Evolutionary conservation across 1,139 yeast species (phyloP).

Genomic region (Cylindricascospora bacillispora): DNA sequence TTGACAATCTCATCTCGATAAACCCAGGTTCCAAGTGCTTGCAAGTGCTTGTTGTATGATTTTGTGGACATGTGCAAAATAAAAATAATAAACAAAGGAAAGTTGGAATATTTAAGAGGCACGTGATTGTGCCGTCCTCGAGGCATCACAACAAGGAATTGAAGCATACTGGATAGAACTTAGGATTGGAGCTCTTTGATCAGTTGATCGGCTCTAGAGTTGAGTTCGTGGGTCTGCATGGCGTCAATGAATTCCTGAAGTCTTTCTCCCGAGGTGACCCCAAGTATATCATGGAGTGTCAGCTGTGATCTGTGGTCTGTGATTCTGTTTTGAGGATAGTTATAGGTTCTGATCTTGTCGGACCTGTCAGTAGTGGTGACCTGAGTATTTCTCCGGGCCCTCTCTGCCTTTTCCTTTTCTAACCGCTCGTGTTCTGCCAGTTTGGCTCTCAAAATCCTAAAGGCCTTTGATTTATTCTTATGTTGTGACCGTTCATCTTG

Average conservation of each 20-base stretch:
- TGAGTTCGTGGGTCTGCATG: too few species aligned
- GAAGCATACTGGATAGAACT: too few species aligned
- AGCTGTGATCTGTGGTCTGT: conserved; percentile 88
- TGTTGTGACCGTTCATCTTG: conserved; percentile 97
- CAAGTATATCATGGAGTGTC: conserved; percentile 67
- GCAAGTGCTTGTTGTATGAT: too few species aligned
- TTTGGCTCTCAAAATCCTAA: conserved; percentile 66
- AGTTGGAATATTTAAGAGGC: too few species aligned
- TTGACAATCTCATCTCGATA: too few species aligned
- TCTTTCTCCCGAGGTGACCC: conserved; percentile 61
- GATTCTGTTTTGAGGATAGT: conserved; percentile 80
- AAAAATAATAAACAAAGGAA: too few species aligned
- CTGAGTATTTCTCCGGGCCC: conserved; percentile 62
- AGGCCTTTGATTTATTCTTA: conserved; percentile 89
- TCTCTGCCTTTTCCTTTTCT: conserved; percentile 51
- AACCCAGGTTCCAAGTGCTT: too few species aligned
- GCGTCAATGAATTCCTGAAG: conserved; percentile 52
- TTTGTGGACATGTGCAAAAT: too few species aligned
- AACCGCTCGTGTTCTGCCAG: conserved; percentile 70
- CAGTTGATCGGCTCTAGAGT: too few species aligned
- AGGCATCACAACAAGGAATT: too few species aligned
- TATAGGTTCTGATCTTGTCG: conserved; percentile 88
- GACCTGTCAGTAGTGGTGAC: conserved; percentile 83
- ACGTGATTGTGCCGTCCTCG: too few species aligned
- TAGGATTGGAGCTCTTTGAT: too few species aligned